Evolutionary conservation across 148 eudicot species (phyloP), one percentile per base, ranked within the genome.

Genomic region (Cornus kousa): DNA sequence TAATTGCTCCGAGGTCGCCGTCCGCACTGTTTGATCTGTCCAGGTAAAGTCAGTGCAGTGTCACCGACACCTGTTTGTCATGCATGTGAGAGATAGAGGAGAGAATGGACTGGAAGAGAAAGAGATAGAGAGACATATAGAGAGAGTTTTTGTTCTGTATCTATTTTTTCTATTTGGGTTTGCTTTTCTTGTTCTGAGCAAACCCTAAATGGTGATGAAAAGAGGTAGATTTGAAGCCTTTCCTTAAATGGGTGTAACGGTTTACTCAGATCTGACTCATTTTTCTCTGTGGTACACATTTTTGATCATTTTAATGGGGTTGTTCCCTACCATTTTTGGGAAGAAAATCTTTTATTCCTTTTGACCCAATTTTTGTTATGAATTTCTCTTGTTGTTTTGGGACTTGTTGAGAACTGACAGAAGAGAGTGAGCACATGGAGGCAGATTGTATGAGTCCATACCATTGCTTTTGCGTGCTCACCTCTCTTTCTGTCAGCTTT

Each of bases 371-470:
- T 62, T 28, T 55, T 35, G 28, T 28, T 28, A 28, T 28, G 48
- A 43, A 28, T 28, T 40, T 60, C 28, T n/a, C 19, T 20, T 12
- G n/a, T 53, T 68, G 67, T 71, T 67, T 65, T 68, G 50, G 66
- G 75, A 65, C 24, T 39, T 33, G 16, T 71, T 70, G 79, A 76
- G 76, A 87, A 79, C 77, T 89, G 92, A 89, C 92, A 89, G 92
- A 89, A 89, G 92, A 89, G 92, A 89, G 92, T 89, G 92, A 89
- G 92, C 92, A 87, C 87, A 75, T 87, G 87, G 83, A 70, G 83
- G 86, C 82, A 68, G 86, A 81, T 87, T 84, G 85, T 79, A 86
- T 79, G 65, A 20, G 24, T n/a, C 48, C 81, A 77, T 83, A 68
- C 78, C 82, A 74, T 87, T 89, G 87, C 87, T 84, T 82, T 86